Percentiles rank a stretch among this genome's conserved stretches.
phyloP scores from a whole-genome alignment of 2,329 filamentous ascomycete genomes.

The Bretziella fagacearum region DNA sequence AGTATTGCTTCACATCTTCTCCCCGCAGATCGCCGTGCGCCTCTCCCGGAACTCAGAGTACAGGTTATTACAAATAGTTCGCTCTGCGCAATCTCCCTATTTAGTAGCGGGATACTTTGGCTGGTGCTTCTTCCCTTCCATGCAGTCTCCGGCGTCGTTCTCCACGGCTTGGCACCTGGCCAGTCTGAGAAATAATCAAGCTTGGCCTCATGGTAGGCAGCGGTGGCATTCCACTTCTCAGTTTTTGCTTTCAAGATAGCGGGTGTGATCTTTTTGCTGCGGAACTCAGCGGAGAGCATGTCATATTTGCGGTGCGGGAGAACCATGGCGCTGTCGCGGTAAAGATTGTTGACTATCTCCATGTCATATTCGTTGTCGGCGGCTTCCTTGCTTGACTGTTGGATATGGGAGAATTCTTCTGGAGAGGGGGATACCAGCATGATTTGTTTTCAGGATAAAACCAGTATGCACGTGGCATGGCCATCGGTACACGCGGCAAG shows the following conservation, averaged over 20 bases:
- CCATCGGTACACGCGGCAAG: conserved; percentile 39
- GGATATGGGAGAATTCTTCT: conserved; percentile 28
- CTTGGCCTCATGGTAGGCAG: conserved; percentile 39
- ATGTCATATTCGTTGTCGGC: conserved; percentile 39
- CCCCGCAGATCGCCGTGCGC: background rate
- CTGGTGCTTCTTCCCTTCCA: conserved; percentile 14
- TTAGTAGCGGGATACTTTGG: conserved; percentile 10
- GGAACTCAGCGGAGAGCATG: conserved; percentile 45
- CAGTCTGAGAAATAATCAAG: conserved; percentile 27
- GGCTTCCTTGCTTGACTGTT: conserved; percentile 17
- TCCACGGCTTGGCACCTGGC: conserved; percentile 37
- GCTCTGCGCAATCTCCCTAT: background rate
- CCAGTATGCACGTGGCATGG: conserved; percentile 59
- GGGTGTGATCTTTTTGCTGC: conserved; percentile 27
- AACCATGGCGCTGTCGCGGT: conserved; percentile 39
- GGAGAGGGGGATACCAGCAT: conserved; percentile 44
- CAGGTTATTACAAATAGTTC: background rate
- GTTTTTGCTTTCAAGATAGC: conserved; percentile 24
- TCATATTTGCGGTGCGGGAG: conserved; percentile 47
- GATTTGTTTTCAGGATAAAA: conserved; percentile 36
- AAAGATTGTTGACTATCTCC: conserved; percentile 49
- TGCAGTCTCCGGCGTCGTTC: conserved; percentile 15
- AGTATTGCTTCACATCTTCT: background rate
- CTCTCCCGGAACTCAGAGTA: conserved; percentile 1
- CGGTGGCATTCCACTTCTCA: conserved; percentile 39